These are phyloP conservation scores for Fusarium globosum DNA, from an alignment of 2,329 filamentous ascomycete genomes.

Conservation along the genomic window DNA sequence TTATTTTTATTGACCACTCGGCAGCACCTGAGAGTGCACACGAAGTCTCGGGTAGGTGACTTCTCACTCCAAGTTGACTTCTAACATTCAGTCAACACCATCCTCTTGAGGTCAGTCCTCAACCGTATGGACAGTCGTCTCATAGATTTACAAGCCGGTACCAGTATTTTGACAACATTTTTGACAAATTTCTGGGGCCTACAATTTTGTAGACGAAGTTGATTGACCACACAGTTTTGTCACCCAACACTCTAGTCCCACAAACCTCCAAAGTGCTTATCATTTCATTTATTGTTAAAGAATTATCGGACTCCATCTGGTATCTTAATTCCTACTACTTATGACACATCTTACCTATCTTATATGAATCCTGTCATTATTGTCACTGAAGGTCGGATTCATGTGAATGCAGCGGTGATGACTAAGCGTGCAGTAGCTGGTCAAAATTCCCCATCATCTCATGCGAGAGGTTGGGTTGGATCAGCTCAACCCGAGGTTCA, in stretches of 20 bases:
- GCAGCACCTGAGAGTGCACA: no score
- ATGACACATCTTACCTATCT: neutral
- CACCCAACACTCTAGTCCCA: no score
- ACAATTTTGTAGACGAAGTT: neutral
- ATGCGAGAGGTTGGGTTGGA: constrained; percentile 19
- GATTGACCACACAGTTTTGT: accelerated
- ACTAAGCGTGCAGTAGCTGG: constrained; percentile 23
- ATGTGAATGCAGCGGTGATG: constrained; percentile 23
- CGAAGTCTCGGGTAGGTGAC: neutral
- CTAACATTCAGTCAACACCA: neutral
- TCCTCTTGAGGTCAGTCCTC: neutral
- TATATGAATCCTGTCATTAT: neutral
- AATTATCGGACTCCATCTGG: neutral
- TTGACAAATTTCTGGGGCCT: neutral
- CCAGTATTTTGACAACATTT: neutral
- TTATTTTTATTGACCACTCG: neutral
- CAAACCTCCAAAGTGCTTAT: neutral
- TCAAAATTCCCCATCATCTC: constrained; percentile 24
- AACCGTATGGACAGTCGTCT: neutral
- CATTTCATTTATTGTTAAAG: neutral
- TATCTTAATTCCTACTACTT: accelerated
- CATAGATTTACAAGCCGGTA: neutral
- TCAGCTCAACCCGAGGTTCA: neutral
- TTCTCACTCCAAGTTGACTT: neutral
- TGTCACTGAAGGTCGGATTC: neutral